These are phyloP conservation scores for Rhizophlyctis rosea DNA, from an alignment of 192 early-diverging fungal genomes.

Conservation along the genomic window DNA sequence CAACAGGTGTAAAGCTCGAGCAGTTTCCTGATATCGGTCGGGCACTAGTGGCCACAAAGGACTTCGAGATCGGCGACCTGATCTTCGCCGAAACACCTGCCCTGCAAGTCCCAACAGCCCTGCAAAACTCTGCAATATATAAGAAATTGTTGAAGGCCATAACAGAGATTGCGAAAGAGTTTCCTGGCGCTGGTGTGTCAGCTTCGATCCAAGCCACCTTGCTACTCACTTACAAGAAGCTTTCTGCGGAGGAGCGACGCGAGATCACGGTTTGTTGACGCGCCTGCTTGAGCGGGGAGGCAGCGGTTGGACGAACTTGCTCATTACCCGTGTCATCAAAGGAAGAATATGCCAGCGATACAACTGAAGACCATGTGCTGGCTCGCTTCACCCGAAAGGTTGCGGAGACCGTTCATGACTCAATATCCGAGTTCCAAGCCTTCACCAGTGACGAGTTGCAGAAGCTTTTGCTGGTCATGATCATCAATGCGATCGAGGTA, in stretches of 20 bases:
- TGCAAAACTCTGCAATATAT: no score
- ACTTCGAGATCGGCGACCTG: no score
- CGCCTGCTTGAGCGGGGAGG: not conserved
- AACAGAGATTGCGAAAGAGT: no score
- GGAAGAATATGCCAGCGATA: no score
- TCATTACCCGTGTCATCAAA: not conserved
- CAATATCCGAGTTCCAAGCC: not conserved
- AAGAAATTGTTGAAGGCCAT: no score
- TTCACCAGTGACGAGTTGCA: constrained; percentile 6
- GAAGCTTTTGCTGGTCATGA: constrained; percentile 8
- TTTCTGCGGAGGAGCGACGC: not conserved
- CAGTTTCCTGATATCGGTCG: no score
- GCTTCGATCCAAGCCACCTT: not conserved
- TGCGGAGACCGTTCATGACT: not conserved
- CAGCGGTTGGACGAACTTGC: not conserved
- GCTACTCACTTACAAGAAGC: not conserved
- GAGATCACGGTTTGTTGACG: not conserved
- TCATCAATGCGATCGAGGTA: constrained; percentile 20
- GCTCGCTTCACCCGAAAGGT: not conserved
- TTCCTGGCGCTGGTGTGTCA: constrained; percentile 1
- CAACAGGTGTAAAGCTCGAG: no score
- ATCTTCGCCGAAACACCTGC: no score
- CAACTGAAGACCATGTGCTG: not conserved
- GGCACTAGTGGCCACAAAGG: no score
- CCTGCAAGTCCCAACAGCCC: no score